A percentile compares a stretch with the other conserved stretches of the same genome.
Evolutionary conservation across 495 filamentous ascomycete species (phyloP).

Genomic region (Penicillium salamii): DNA sequence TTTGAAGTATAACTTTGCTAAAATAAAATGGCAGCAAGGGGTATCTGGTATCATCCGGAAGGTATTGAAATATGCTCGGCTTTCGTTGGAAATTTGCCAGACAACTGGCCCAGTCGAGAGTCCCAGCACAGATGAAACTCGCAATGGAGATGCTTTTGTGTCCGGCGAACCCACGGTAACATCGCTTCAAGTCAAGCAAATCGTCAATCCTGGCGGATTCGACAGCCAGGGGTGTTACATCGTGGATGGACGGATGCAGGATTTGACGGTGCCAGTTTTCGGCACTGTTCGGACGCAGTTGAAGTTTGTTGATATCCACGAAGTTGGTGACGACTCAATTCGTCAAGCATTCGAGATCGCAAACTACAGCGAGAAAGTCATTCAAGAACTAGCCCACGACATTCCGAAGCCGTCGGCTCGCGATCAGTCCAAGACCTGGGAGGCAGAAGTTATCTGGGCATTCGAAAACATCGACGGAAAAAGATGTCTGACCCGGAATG

Average conservation of each 20-base stretch:
- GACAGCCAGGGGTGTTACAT: slow-evolving; percentile 12
- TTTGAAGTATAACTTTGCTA: no score
- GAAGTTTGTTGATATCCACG: slow-evolving; percentile 1
- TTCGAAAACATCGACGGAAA: slow-evolving; percentile 18
- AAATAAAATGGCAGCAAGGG: slow-evolving; percentile 16
- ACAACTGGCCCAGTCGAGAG: background rate
- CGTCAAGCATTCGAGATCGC: slow-evolving; percentile 1
- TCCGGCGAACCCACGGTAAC: background rate
- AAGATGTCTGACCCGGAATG: slow-evolving; percentile 14
- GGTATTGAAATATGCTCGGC: slow-evolving; percentile 10
- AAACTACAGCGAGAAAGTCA: slow-evolving; percentile 6
- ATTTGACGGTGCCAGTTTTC: slow-evolving; percentile 17
- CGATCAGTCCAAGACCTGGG: slow-evolving; percentile 15
- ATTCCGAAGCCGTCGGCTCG: slow-evolving; percentile 13
- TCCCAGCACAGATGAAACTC: background rate
- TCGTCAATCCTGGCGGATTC: slow-evolving; percentile 14
- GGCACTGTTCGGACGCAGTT: slow-evolving; percentile 15
- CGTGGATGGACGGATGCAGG: slow-evolving; percentile 9
- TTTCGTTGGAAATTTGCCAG: slow-evolving; percentile 17
- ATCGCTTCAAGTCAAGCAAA: slow-evolving; percentile 16
- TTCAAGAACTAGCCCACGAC: slow-evolving; percentile 19
- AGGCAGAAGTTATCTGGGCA: slow-evolving; percentile 17
- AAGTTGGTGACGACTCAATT: slow-evolving; percentile 9
- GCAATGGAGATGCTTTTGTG: background rate
- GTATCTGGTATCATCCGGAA: slow-evolving; percentile 19